Conservation (phyloP, 768 basidiomycete genomes). For the Galerina sulciceps region DNA sequence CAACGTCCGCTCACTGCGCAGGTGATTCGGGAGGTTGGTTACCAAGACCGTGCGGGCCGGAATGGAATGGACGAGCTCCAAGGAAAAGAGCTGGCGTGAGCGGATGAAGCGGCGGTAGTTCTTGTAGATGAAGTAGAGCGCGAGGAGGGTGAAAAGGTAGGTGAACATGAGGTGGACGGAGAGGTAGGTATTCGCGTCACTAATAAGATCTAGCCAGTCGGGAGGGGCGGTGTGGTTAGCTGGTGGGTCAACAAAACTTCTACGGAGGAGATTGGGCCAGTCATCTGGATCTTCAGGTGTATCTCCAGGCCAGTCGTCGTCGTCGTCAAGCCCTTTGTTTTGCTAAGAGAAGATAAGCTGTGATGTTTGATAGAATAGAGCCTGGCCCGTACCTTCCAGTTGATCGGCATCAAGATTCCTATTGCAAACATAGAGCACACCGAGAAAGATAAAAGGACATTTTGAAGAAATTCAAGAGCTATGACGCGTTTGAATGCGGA, state of each 20-base stretch:
- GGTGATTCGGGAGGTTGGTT: slow-evolving; percentile 79
- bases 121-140: slow-evolving; percentile 84
- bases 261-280: slow-evolving; percentile 44
- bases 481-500: slow-evolving; percentile 2
- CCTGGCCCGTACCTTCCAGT: slow-evolving; percentile 69
- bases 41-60: slow-evolving; percentile 93
- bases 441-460: slow-evolving; percentile 94
- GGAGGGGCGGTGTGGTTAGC: slow-evolving; percentile 39
- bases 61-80: slow-evolving; percentile 94
- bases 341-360: slow-evolving; percentile 45
- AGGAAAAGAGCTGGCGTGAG: slow-evolving; percentile 89
- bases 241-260: slow-evolving; percentile 24
- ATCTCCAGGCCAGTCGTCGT: slow-evolving; percentile 49
- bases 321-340: slow-evolving; percentile 72
- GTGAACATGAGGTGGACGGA: slow-evolving; percentile 92
- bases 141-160: slow-evolving; percentile 88
- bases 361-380: slow-evolving; percentile 1
- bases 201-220: slow-evolving; percentile 88
- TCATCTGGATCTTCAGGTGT: slow-evolving; percentile 38
- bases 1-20: slow-evolving; percentile 82
- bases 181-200: slow-evolving; percentile 88
- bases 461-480: slow-evolving; percentile 96
- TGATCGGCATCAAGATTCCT: slow-evolving; percentile 91
- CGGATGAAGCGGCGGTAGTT: slow-evolving; percentile 91
- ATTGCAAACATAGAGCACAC: slow-evolving; percentile 83